Evolutionary conservation across 1,284 basidiomycete genomes (phyloP).

Genomic region (Tremellales sp.): DNA sequence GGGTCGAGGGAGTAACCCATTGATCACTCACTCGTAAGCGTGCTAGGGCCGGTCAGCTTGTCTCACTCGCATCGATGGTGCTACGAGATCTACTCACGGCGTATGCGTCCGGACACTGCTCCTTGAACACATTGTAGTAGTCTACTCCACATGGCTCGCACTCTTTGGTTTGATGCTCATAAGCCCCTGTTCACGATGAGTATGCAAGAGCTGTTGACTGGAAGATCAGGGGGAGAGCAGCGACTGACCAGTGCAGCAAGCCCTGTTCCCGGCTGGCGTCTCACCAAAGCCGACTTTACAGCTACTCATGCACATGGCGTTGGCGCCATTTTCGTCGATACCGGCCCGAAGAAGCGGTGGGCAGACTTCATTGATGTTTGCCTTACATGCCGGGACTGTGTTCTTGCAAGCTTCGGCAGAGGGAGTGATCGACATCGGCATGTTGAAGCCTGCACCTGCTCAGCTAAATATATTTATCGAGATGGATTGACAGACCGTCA

Average conservation of each 20-base stretch:
- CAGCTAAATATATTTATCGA: neutral
- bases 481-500: constrained; percentile 19
- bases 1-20: no score
- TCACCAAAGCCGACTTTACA: constrained; percentile 29
- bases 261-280: constrained; percentile 25
- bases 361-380: constrained; percentile 25
- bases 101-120: constrained; percentile 26
- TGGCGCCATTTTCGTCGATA: constrained; percentile 21
- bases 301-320: constrained; percentile 20
- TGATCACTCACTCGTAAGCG: constrained; percentile 29
- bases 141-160: constrained; percentile 28
- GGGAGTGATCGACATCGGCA: constrained; percentile 26
- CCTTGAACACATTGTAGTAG: constrained; percentile 36
- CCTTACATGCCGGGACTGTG: constrained; percentile 18
- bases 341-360: constrained; percentile 16
- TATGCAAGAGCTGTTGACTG: neutral
- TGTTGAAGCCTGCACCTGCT: constrained; percentile 24
- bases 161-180: constrained; percentile 17
- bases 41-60: constrained; percentile 13
- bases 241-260: constrained; percentile 30
- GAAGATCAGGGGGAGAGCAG: neutral
- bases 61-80: neutral
- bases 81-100: constrained; percentile 18
- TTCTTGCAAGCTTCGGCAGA: constrained; percentile 12
- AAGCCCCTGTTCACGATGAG: constrained; percentile 15